A percentile compares a stretch with the other conserved stretches of the same genome.
These are phyloP conservation scores for Sporisorium scitamineum DNA, from an alignment of 1,284 basidiomycete genomes.

Conservation along the genomic window DNA sequence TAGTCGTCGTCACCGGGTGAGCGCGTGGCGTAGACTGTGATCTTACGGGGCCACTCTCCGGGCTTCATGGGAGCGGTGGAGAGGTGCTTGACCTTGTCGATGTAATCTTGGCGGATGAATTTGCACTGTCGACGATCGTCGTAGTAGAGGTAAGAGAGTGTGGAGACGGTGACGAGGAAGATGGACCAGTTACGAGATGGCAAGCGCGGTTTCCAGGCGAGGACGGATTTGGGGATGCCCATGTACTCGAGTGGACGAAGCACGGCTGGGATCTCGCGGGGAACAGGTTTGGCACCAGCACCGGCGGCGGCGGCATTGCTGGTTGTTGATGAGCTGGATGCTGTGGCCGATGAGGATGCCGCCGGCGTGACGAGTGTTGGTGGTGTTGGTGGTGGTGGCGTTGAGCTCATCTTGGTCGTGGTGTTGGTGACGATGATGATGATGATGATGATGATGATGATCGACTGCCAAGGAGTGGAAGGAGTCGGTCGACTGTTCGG, in stretches of 20 bases:
- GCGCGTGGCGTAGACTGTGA: slow-evolving; percentile 86
- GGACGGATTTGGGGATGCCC: slow-evolving; percentile 71
- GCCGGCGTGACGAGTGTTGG: slow-evolving; percentile 5
- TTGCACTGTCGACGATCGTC: slow-evolving; percentile 87
- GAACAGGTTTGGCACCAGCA: slow-evolving; percentile 25
- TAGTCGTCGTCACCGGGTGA: slow-evolving; percentile 96
- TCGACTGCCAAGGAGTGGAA: too few species aligned
- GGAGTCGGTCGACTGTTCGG: slow-evolving; percentile 3
- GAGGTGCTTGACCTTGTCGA: slow-evolving; percentile 82
- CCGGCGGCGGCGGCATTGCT: slow-evolving; percentile 17
- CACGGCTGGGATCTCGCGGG: slow-evolving; percentile 51
- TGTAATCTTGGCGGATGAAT: slow-evolving; percentile 80
- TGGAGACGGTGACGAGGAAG: slow-evolving; percentile 82
- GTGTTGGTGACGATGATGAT: slow-evolving; percentile 7
- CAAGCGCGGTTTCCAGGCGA: slow-evolving; percentile 73
- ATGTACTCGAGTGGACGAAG: slow-evolving; percentile 71
- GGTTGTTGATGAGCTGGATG: slow-evolving; percentile 15
- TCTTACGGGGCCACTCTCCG: slow-evolving; percentile 80
- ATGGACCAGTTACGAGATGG: slow-evolving; percentile 94
- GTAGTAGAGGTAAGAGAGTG: slow-evolving; percentile 79
- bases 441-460: slow-evolving; percentile 14
- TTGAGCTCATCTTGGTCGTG: slow-evolving; percentile 22
- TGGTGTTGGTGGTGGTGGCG: slow-evolving; percentile 15
- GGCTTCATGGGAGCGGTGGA: slow-evolving; percentile 78
- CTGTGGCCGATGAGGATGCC: slow-evolving; percentile 12